phyloP scores from a whole-genome alignment of 1,284 basidiomycete genomes.

The Rhodotorula mucilaginosa region DNA sequence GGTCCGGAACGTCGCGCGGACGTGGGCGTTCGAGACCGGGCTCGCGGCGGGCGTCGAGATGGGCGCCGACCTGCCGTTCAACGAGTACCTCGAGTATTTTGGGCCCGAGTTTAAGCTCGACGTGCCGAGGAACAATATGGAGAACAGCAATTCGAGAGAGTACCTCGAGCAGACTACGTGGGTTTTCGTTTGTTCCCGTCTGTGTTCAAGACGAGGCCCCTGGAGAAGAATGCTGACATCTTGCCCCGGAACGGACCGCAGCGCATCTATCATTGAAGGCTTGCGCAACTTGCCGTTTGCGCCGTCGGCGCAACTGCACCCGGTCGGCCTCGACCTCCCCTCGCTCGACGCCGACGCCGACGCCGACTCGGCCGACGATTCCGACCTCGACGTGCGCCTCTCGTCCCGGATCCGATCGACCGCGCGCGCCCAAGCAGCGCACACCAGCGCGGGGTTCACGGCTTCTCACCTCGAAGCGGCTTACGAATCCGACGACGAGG shows the following conservation, averaged over 20 bases:
- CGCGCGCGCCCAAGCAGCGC: conserved; percentile 1
- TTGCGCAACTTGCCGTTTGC: conserved; percentile 73
- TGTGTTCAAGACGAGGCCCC: not conserved
- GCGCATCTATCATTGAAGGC: conserved; percentile 71
- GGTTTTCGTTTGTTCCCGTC: conserved; percentile 12
- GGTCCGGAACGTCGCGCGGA: conserved; percentile 81
- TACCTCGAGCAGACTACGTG: conserved; percentile 79
- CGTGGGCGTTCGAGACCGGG: conserved; percentile 97
- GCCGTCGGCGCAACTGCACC: conserved; percentile 83
- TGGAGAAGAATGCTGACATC: conserved; percentile 3
- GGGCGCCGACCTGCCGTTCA: conserved; percentile 83
- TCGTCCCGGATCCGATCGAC: conserved; percentile 34
- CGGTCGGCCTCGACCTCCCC: conserved; percentile 65
- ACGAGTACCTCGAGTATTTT: conserved; percentile 97
- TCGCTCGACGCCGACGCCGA: conserved; percentile 54
- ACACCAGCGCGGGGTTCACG: not conserved
- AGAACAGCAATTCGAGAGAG: conserved; percentile 83
- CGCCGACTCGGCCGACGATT: conserved; percentile 49
- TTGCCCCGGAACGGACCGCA: conserved; percentile 44
- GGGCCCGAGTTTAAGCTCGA: conserved; percentile 92
- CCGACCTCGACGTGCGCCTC: conserved; percentile 49
- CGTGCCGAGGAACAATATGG: conserved; percentile 88
- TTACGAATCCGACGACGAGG: conserved; percentile 26
- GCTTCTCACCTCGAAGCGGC: conserved; percentile 14
- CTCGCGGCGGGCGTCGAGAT: conserved; percentile 86